These are phyloP conservation scores for Berberis thunbergii DNA, from an alignment of 164 flowering plant species.

Conservation along the genomic window DNA sequence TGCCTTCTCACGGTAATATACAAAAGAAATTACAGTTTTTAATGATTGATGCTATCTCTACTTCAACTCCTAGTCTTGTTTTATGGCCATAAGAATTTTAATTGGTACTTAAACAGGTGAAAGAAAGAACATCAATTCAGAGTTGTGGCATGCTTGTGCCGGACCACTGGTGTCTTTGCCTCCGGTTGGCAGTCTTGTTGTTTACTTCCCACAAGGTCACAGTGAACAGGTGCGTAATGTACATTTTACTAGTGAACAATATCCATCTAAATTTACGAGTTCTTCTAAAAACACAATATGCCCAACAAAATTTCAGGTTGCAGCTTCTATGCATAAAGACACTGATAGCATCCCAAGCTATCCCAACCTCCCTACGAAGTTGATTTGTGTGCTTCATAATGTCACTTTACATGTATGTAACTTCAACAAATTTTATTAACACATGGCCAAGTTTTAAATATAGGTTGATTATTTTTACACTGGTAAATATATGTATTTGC, in stretches of 20 bases:
- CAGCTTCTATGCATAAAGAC: slow-evolving; percentile 96
- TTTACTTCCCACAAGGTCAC: slow-evolving; percentile 92
- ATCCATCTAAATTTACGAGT: too few relatives aligned
- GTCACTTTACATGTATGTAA: slow-evolving; percentile 79
- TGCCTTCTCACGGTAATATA: too few relatives aligned
- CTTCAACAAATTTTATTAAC: not conserved
- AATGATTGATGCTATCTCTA: too few relatives aligned
- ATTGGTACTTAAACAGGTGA: slow-evolving; percentile 23
- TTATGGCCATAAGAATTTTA: too few relatives aligned
- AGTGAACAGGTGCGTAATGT: slow-evolving; percentile 61
- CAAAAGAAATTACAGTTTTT: too few relatives aligned
- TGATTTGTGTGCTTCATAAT: slow-evolving; percentile 82
- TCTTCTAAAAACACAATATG: too few relatives aligned
- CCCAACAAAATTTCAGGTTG: slow-evolving; percentile 51
- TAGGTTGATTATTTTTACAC: not conserved
- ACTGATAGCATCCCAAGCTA: slow-evolving; percentile 85
- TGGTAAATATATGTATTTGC: not conserved
- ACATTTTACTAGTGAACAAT: too few relatives aligned
- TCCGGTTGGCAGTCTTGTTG: slow-evolving; percentile 72
- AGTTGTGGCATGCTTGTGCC: slow-evolving; percentile 95
- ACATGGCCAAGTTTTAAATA: not conserved
- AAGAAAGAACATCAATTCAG: slow-evolving; percentile 75
- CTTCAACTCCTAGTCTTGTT: too few relatives aligned
- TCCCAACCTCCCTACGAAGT: slow-evolving; percentile 81
- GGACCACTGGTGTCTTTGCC: slow-evolving; percentile 83